Percentiles rank a stretch among this genome's conserved stretches.
phyloP scores from a whole-genome alignment of 768 basidiomycete genomes.

The Termitomyces sp. region DNA sequence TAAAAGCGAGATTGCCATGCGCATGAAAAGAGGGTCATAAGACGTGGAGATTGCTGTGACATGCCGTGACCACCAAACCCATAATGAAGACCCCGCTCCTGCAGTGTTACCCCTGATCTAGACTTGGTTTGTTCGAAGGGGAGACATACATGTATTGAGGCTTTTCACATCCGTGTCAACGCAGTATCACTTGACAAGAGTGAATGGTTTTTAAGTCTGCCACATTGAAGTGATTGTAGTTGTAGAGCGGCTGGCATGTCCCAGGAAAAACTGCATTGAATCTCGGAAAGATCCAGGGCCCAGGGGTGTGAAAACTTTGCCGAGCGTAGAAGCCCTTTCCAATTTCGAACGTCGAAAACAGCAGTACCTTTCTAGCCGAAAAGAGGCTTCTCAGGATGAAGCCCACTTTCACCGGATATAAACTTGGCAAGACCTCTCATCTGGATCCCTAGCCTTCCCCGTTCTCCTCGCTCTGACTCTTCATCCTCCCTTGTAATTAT shows the following conservation, averaged over 20 bases:
- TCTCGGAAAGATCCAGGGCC: not conserved
- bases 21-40: not conserved
- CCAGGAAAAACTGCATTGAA: not conserved
- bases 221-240: not conserved
- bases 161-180: not conserved
- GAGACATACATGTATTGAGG: not conserved
- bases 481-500: constrained; percentile 26
- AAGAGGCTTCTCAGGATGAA: constrained; percentile 12
- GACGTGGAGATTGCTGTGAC: not conserved
- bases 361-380: not conserved
- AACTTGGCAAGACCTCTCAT: constrained; percentile 3
- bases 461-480: constrained; percentile 10
- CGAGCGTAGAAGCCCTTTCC: not conserved
- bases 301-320: constrained; percentile 2
- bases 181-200: too few species aligned
- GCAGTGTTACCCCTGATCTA: too few species aligned
- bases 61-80: not conserved
- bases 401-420: constrained; percentile 16
- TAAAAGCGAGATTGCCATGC: not conserved
- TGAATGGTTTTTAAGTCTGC: not conserved
- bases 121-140: not conserved
- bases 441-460: constrained; percentile 7
- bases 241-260: not conserved
- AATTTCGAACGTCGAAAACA: constrained; percentile 5
- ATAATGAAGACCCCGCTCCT: not conserved